phyloP scores from a whole-genome alignment of 2,329 filamentous ascomycete species.

The Penicillium concentricum region DNA sequence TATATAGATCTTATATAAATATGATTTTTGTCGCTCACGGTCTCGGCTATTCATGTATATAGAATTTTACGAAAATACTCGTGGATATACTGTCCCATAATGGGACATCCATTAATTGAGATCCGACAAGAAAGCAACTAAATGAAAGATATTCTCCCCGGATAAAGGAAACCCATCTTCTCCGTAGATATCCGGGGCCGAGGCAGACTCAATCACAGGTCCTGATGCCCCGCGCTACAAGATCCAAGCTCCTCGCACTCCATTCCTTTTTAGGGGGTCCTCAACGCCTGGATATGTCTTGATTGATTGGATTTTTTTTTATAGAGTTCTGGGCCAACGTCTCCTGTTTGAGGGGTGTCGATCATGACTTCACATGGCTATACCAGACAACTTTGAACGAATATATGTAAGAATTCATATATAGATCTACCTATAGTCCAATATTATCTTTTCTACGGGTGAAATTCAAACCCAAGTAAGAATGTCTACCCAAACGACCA shows the following conservation, averaged over 20 bases:
- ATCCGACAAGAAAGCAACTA: background rate
- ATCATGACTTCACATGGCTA: constrained; percentile 6
- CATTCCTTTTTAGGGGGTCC: background rate
- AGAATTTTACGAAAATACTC: too few relatives aligned
- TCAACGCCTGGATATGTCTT: background rate
- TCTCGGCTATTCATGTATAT: too few relatives aligned
- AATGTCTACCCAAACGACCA: constrained; percentile 3
- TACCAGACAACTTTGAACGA: background rate
- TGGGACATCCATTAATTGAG: background rate
- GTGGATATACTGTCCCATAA: background rate
- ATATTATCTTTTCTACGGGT: background rate
- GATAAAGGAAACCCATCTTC: background rate
- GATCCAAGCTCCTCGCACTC: background rate
- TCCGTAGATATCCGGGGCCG: background rate
- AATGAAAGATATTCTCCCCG: background rate
- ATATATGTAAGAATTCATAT: background rate
- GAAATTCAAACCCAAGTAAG: background rate
- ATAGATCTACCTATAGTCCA: background rate
- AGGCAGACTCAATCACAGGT: constrained; percentile 2
- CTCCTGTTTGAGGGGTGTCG: background rate
- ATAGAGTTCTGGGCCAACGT: background rate
- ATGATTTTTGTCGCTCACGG: too few relatives aligned
- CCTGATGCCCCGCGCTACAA: background rate
- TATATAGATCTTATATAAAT: too few relatives aligned
- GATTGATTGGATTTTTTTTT: too few relatives aligned